A percentile compares a stretch with the other conserved stretches of the same genome.
Conservation (phyloP, 2,329 filamentous ascomycete genomes). For the Colletotrichum caudatum region DNA sequence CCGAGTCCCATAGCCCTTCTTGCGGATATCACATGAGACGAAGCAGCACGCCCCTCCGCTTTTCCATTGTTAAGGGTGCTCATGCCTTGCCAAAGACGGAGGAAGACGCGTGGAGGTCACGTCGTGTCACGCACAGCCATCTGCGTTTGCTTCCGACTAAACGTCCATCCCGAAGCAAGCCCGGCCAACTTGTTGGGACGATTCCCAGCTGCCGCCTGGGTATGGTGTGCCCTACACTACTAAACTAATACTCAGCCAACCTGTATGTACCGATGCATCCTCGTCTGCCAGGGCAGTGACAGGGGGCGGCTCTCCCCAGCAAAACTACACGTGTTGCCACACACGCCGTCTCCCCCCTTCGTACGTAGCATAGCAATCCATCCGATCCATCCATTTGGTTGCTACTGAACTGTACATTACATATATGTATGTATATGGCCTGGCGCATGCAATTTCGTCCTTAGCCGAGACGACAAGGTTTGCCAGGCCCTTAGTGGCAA, state of each 20-base stretch:
- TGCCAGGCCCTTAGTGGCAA: slow-evolving; percentile 4
- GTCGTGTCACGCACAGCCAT: slow-evolving; percentile 5
- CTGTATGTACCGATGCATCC: slow-evolving; percentile 33
- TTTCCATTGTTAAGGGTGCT: neutral
- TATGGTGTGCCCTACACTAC: slow-evolving; percentile 15
- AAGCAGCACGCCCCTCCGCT: neutral
- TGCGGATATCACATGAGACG: slow-evolving; percentile 15
- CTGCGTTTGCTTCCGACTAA: slow-evolving; percentile 19
- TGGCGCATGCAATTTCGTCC: slow-evolving; percentile 23
- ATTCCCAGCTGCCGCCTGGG: slow-evolving; percentile 25
- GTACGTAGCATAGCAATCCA: neutral
- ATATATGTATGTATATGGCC: neutral
- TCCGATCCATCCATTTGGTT: slow-evolving; percentile 22
- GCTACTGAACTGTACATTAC: neutral
- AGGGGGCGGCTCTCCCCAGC: slow-evolving; percentile 27
- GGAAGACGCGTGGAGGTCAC: neutral
- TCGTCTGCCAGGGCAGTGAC: slow-evolving; percentile 29
- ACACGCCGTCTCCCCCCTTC: slow-evolving; percentile 5
- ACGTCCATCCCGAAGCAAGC: slow-evolving; percentile 30
- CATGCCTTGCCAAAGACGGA: neutral
- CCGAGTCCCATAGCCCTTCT: slow-evolving; percentile 24
- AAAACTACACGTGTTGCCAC: slow-evolving; percentile 13
- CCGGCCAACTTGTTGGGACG: slow-evolving; percentile 37
- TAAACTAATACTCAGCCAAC: neutral
- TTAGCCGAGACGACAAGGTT: slow-evolving; percentile 22